These are phyloP conservation scores for Blastomyces percursus DNA, from an alignment of 2,329 filamentous ascomycete species.

Conservation along the genomic window DNA sequence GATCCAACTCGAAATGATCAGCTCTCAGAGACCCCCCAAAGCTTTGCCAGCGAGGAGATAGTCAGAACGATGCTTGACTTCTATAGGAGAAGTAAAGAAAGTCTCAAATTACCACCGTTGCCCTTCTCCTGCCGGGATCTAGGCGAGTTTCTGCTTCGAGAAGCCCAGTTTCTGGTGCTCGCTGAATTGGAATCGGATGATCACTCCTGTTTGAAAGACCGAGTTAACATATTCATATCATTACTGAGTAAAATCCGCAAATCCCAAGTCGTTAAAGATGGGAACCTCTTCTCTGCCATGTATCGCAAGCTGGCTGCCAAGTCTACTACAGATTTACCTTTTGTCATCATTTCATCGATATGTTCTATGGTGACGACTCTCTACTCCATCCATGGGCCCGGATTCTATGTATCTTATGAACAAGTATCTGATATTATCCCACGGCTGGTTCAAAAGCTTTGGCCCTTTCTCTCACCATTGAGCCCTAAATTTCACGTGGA, in stretches of 20 bases:
- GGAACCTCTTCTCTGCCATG: conserved; percentile 27
- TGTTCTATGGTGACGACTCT: conserved; percentile 41
- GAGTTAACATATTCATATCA: conserved; percentile 49
- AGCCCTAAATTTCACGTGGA: conserved; percentile 92
- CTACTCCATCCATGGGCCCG: conserved; percentile 27
- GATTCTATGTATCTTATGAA: conserved; percentile 31
- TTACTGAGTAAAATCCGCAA: conserved; percentile 32
- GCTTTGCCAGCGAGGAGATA: conserved; percentile 32
- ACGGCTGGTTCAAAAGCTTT: conserved; percentile 60
- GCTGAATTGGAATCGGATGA: conserved; percentile 21
- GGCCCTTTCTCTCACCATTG: conserved; percentile 69
- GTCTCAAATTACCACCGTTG: conserved; percentile 49
- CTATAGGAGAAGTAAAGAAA: conserved; percentile 60
- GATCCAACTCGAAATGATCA: neutral
- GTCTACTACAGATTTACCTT: conserved; percentile 23
- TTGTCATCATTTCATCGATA: conserved; percentile 28
- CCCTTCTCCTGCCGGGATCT: conserved; percentile 49
- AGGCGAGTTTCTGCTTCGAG: conserved; percentile 54
- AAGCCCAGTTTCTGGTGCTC: conserved; percentile 38
- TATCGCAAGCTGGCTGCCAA: conserved; percentile 18
- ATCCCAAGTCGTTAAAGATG: conserved; percentile 26
- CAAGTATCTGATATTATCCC: conserved; percentile 53
- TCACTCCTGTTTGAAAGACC: conserved; percentile 42
- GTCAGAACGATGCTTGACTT: conserved; percentile 53
- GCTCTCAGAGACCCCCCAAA: neutral